Conservation (phyloP, 1,284 basidiomycete genomes). For the Marasmius oreades region DNA sequence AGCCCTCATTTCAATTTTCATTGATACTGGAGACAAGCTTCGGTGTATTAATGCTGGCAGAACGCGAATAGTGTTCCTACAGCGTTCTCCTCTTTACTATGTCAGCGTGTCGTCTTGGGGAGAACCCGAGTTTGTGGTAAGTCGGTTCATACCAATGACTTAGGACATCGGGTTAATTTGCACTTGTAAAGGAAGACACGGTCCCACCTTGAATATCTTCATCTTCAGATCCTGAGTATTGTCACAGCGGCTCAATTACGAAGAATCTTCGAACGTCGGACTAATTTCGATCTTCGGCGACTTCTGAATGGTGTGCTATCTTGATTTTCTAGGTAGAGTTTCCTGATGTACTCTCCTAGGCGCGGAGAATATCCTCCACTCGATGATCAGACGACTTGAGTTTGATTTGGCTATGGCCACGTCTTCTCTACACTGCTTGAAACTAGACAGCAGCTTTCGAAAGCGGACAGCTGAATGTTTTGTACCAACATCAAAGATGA, state of each 20-base stretch:
- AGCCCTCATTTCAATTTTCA: constrained; percentile 89
- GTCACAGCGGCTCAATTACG: constrained; percentile 83
- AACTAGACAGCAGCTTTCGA: constrained; percentile 65
- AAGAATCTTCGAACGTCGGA: constrained; percentile 82
- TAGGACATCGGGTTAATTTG: not conserved
- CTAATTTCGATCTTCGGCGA: constrained; percentile 88
- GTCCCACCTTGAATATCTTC: constrained; percentile 90
- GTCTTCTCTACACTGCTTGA: constrained; percentile 79
- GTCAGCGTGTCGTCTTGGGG: constrained; percentile 89
- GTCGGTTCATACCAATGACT: constrained; percentile 28
- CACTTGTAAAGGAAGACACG: constrained; percentile 74
- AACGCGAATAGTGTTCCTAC: constrained; percentile 80
- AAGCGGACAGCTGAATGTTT: constrained; percentile 74
- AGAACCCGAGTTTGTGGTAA: constrained; percentile 90
- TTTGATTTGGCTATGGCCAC: constrained; percentile 78
- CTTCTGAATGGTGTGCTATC: constrained; percentile 66
- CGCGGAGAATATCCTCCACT: constrained; percentile 77
- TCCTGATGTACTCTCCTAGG: constrained; percentile 42
- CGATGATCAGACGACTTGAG: constrained; percentile 69
- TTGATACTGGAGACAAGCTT: constrained; percentile 82
- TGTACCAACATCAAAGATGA: constrained; percentile 76
- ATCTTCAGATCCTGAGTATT: constrained; percentile 89
- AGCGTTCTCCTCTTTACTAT: constrained; percentile 87
- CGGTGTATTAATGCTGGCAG: constrained; percentile 75
- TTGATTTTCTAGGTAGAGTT: not conserved